Evolutionary conservation across 495 filamentous ascomycete genomes (phyloP).

Genomic region (Beverwykella pulmonaria): DNA sequence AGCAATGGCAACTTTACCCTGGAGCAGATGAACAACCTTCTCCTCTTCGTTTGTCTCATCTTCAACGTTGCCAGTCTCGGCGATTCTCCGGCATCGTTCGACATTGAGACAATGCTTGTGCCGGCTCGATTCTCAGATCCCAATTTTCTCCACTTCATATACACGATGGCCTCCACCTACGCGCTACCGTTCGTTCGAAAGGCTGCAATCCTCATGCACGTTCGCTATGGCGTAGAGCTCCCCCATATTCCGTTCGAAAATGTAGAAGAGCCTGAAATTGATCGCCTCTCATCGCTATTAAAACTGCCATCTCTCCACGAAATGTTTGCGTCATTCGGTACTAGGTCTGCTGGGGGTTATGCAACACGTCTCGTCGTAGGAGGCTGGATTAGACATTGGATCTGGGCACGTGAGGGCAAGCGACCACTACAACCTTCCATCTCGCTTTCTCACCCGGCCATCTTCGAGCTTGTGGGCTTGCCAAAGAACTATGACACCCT

Average conservation of each 20-base stretch:
- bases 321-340: slow-evolving; percentile 60
- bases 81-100: not conserved
- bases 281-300: slow-evolving; percentile 73
- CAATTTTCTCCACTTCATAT: slow-evolving; percentile 49
- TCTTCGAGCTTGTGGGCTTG: slow-evolving; percentile 90
- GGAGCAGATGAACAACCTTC: slow-evolving; percentile 18
- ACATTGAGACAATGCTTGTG: not conserved
- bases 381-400: slow-evolving; percentile 78
- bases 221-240: slow-evolving; percentile 86
- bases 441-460: slow-evolving; percentile 76
- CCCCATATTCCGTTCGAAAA: slow-evolving; percentile 69
- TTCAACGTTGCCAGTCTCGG: slow-evolving; percentile 16
- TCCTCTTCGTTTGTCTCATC: slow-evolving; percentile 20
- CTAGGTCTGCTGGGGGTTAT: slow-evolving; percentile 28
- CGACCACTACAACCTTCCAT: slow-evolving; percentile 40
- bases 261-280: slow-evolving; percentile 73
- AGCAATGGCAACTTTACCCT: slow-evolving; percentile 1
- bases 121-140: slow-evolving; percentile 1
- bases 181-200: slow-evolving; percentile 90
- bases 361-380: slow-evolving; percentile 59
- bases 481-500: slow-evolving; percentile 91
- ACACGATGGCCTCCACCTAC: slow-evolving; percentile 70
- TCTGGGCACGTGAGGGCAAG: slow-evolving; percentile 38
- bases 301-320: slow-evolving; percentile 78
- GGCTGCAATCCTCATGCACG: slow-evolving; percentile 76